Evolutionary conservation across 371 early-diverging fungal genomes (phyloP).

Genomic region (Gilbertella persicaria): DNA sequence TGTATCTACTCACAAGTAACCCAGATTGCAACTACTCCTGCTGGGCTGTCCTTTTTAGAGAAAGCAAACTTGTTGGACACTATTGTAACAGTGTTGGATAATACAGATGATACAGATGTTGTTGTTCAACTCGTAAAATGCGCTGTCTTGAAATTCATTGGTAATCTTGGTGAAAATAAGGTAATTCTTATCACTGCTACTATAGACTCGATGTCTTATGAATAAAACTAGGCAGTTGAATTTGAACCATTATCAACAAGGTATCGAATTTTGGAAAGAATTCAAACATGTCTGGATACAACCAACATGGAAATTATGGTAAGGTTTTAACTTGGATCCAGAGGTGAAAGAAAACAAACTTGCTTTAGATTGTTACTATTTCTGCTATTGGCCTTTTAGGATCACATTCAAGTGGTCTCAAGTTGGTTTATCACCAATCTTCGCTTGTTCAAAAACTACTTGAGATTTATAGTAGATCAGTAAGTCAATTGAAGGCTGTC

Average conservation of each 20-base stretch:
- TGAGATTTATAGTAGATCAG: constrained; percentile 21
- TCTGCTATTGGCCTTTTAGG: constrained; percentile 45
- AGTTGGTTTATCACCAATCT: constrained; percentile 13
- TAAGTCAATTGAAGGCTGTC: constrained; percentile 38
- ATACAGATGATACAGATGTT: constrained; percentile 32
- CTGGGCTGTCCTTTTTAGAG: constrained; percentile 40
- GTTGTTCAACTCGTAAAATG: constrained; percentile 37
- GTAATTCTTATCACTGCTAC: constrained; percentile 1
- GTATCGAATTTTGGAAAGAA: constrained; percentile 29
- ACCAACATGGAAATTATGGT: constrained; percentile 39
- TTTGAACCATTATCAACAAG: constrained; percentile 29
- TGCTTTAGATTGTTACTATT: constrained; percentile 42
- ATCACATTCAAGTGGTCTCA: constrained; percentile 31
- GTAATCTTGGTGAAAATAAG: constrained; percentile 35
- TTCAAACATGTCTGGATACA: constrained; percentile 31
- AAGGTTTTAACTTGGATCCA: no score
- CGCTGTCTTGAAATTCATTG: constrained; percentile 47
- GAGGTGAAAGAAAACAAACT: background rate
- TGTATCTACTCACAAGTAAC: background rate
- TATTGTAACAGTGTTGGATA: constrained; percentile 28
- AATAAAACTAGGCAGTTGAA: constrained; percentile 22
- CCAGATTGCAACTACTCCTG: constrained; percentile 33
- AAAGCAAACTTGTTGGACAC: constrained; percentile 32
- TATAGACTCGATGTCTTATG: background rate
- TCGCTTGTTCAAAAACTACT: constrained; percentile 22